Percentiles rank a stretch among this genome's conserved stretches.
These are phyloP conservation scores for Avena eriantha DNA, from an alignment of 176 grass and related monocot genomes.

Conservation along the genomic window DNA sequence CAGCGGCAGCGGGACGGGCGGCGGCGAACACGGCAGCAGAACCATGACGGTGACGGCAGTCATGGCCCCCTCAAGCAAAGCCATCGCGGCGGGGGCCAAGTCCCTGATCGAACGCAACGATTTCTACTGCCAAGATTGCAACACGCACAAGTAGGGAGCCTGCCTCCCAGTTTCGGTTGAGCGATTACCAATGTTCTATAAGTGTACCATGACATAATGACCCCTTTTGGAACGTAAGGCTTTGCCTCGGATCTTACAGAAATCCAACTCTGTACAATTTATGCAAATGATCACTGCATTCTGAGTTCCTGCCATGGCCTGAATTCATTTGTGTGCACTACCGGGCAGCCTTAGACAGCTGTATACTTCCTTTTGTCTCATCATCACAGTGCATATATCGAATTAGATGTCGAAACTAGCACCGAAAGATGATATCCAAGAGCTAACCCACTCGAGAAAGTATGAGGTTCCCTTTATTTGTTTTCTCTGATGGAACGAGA, in stretches of 20 bases:
- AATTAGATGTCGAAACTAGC: background rate
- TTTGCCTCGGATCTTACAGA: background rate
- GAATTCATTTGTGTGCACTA: background rate
- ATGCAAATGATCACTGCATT: background rate
- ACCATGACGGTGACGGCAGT: background rate
- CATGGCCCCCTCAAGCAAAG: background rate
- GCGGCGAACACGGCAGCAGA: background rate
- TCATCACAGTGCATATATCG: background rate
- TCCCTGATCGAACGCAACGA: slow-evolving; percentile 58
- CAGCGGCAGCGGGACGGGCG: background rate
- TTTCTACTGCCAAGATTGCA: slow-evolving; percentile 59
- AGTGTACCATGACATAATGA: background rate
- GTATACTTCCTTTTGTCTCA: background rate
- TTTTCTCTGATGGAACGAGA: slow-evolving; percentile 7
- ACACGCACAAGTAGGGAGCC: slow-evolving; percentile 39
- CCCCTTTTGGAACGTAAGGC: background rate
- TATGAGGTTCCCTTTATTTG: background rate
- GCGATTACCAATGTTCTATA: background rate
- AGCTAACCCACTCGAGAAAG: background rate
- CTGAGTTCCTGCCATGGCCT: background rate
- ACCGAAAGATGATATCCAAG: background rate
- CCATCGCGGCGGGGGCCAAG: background rate
- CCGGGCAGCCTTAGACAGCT: background rate
- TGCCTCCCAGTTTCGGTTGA: background rate
- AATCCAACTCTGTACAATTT: background rate